These are phyloP conservation scores for Populus simonii DNA, from an alignment of 345 rosid species.

Conservation along the genomic window DNA sequence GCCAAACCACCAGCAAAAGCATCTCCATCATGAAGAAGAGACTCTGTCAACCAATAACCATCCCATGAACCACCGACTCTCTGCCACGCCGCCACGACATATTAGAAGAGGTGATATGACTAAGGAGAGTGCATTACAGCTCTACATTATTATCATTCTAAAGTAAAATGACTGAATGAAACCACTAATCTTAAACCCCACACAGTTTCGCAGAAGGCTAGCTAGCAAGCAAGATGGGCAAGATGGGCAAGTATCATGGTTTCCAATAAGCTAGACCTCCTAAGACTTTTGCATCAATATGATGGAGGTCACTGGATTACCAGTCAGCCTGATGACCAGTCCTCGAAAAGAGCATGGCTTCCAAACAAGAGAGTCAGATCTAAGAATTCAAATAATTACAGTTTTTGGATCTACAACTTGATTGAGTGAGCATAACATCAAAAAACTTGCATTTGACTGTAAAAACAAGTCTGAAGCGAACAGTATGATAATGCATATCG, in stretches of 20 bases:
- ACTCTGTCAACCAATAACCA: constrained; percentile 94
- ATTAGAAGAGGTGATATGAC: not conserved
- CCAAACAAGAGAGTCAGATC: not conserved
- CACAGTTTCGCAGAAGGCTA: not conserved
- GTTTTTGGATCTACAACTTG: not conserved
- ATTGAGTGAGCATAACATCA: not conserved
- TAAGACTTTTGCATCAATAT: not conserved
- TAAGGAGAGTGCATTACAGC: not conserved
- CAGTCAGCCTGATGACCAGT: not conserved
- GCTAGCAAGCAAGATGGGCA: not conserved
- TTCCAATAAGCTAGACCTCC: not conserved
- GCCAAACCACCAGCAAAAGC: constrained; percentile 83
- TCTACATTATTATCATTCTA: not conserved
- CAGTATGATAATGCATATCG: no score
- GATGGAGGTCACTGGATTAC: not conserved
- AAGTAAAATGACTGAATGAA: not conserved
- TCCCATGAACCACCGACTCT: constrained; percentile 91
- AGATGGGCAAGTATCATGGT: not conserved
- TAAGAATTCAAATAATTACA: not conserved
- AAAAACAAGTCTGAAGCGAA: no score
- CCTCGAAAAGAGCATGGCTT: not conserved
- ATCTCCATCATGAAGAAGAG: constrained; percentile 81
- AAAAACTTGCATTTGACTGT: not conserved
- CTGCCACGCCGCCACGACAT: constrained; percentile 39
- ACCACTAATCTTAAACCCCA: not conserved